phyloP scores from a whole-genome alignment of 495 filamentous ascomycete genomes.

The Daldinia childiae region DNA sequence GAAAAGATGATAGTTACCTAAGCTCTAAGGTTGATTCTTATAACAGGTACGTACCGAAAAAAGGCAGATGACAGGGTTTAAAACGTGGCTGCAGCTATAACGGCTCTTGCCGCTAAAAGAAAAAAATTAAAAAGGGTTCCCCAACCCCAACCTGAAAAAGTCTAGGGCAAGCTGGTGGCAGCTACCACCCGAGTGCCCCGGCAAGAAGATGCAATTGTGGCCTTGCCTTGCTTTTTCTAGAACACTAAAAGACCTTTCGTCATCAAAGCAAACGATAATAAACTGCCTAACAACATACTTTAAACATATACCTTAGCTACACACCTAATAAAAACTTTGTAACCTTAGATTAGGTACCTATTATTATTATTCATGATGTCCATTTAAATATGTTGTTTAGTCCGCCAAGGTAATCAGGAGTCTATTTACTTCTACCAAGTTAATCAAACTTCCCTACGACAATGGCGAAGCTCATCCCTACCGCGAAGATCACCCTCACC shows the following conservation, averaged over 20 bases:
- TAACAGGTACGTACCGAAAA: no score
- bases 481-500: slow-evolving; percentile 72
- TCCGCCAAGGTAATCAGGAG: slow-evolving; percentile 16
- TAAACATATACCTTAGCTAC: no score
- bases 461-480: slow-evolving; percentile 45
- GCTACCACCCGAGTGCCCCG: no score
- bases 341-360: neutral
- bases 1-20: no score
- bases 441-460: slow-evolving; percentile 25
- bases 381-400: slow-evolving; percentile 23
- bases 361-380: slow-evolving; percentile 13
- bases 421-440: slow-evolving; percentile 7
- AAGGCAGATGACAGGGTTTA: no score
- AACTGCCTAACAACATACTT: no score
- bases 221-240: slow-evolving; percentile 25
- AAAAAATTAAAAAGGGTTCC: no score
- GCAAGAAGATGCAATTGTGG: no score
- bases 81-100: no score
- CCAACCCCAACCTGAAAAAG: slow-evolving; percentile 6
- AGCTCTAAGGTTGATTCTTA: no score
- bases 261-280: no score
- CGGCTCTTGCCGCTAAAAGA: no score
- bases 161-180: slow-evolving; percentile 5
- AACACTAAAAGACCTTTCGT: slow-evolving; percentile 13
- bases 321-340: neutral